A percentile compares a stretch with the other conserved stretches of the same genome.
Evolutionary conservation across 129 eudicot species (phyloP).

Genomic region (Flaveria ramosissima): DNA sequence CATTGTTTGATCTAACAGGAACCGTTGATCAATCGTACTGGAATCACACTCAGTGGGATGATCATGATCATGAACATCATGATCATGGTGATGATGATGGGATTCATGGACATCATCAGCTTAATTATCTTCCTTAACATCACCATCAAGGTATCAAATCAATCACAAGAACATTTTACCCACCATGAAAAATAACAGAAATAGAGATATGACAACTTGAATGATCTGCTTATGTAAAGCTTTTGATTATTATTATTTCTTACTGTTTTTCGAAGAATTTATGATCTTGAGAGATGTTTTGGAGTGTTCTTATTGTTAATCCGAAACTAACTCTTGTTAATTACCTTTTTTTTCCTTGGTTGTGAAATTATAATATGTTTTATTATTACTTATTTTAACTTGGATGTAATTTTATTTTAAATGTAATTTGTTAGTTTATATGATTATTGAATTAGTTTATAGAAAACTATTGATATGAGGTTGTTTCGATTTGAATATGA

Average conservation of each 20-base stretch:
- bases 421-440: neutral
- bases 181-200: constrained; percentile 27
- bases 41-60: constrained; percentile 63
- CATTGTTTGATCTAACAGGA: constrained; percentile 61
- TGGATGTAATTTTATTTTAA: neutral
- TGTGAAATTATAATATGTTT: constrained; percentile 31
- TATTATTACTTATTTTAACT: constrained; percentile 28
- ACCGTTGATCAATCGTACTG: constrained; percentile 64
- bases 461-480: too few species aligned
- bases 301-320: constrained; percentile 37
- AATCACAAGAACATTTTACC: constrained; percentile 27
- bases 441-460: neutral
- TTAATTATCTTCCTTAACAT: constrained; percentile 60
- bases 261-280: neutral
- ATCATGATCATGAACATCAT: constrained; percentile 32
- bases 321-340: constrained; percentile 35
- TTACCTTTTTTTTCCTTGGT: constrained; percentile 4
- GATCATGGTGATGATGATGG: constrained; percentile 23
- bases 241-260: constrained; percentile 4
- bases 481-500: too few species aligned
- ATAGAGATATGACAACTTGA: constrained; percentile 22
- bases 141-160: constrained; percentile 20
- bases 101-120: constrained; percentile 31
- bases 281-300: constrained; percentile 35
- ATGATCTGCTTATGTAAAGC: constrained; percentile 41